Conservation (phyloP, 2,329 filamentous ascomycete genomes). For the Sporothrix phasma region DNA sequence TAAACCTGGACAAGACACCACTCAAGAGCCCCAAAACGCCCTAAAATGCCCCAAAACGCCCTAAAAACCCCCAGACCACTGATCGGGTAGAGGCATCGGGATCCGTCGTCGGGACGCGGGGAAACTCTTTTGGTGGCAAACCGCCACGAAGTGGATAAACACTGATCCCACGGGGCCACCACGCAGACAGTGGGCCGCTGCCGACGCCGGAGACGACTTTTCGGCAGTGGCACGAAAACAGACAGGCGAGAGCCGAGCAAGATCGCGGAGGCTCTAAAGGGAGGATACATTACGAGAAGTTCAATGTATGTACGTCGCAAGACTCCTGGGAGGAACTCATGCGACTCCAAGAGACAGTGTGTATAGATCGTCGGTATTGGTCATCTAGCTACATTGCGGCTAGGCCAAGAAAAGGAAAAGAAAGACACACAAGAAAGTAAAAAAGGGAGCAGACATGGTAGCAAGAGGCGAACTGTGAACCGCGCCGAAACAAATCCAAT, state of each 20-base stretch:
- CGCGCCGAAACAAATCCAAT: too few relatives aligned
- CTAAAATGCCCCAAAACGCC: background rate
- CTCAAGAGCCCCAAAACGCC: background rate
- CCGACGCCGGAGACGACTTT: background rate
- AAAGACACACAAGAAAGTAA: background rate
- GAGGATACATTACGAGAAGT: too few relatives aligned
- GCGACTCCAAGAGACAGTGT: too few relatives aligned
- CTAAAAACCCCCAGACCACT: background rate
- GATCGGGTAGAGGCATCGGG: constrained; percentile 11
- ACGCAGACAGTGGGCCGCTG: background rate
- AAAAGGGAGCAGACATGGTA: too few relatives aligned
- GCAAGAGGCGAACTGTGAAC: too few relatives aligned
- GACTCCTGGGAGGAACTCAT: too few relatives aligned
- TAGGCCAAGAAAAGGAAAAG: background rate
- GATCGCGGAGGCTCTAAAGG: background rate
- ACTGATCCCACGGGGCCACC: background rate
- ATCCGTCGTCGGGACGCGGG: constrained; percentile 11
- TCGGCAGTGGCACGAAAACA: constrained; percentile 6
- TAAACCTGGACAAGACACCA: too few relatives aligned
- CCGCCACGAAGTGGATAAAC: background rate
- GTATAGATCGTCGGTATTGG: background rate
- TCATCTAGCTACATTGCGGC: constrained; percentile 4
- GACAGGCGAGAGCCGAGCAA: background rate
- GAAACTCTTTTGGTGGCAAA: constrained; percentile 4
- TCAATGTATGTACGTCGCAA: too few relatives aligned